A percentile compares a stretch with the other conserved stretches of the same genome.
These are phyloP conservation scores for Lomentospora prolificans DNA, from an alignment of 2,329 filamentous ascomycete species.

Conservation along the genomic window DNA sequence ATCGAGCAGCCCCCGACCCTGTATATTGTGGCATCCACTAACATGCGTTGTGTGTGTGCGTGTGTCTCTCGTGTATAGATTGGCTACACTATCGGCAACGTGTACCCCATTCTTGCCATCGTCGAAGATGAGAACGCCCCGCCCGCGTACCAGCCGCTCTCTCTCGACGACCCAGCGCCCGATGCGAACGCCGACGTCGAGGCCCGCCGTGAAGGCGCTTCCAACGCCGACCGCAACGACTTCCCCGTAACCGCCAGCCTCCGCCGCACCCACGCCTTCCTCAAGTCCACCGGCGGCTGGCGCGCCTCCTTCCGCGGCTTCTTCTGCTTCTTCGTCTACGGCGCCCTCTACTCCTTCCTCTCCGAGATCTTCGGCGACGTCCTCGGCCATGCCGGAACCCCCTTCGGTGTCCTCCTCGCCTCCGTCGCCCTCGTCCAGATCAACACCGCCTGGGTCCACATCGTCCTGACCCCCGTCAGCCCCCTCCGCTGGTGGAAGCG, in stretches of 20 bases:
- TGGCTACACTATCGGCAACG: slow-evolving; percentile 37
- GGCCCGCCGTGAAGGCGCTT: slow-evolving; percentile 18
- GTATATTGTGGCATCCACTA: too few species aligned
- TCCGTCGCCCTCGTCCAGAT: slow-evolving; percentile 56
- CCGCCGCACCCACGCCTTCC: slow-evolving; percentile 39
- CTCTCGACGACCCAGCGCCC: slow-evolving; percentile 24
- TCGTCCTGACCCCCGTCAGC: slow-evolving; percentile 65
- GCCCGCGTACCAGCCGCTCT: slow-evolving; percentile 42
- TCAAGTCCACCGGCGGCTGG: slow-evolving; percentile 55
- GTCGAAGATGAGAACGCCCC: slow-evolving; percentile 45
- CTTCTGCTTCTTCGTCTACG: slow-evolving; percentile 34
- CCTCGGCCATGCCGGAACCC: slow-evolving; percentile 40
- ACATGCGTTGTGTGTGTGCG: too few species aligned
- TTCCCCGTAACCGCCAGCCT: slow-evolving; percentile 40
- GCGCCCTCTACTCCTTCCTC: slow-evolving; percentile 29
- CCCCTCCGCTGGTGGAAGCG: slow-evolving; percentile 56
- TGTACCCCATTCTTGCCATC: slow-evolving; percentile 47
- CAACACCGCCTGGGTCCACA: slow-evolving; percentile 73
- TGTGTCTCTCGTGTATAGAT: too few species aligned
- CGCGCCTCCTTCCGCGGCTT: slow-evolving; percentile 62
- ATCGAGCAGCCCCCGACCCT: too few species aligned
- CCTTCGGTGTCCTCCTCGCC: slow-evolving; percentile 43
- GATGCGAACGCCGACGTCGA: slow-evolving; percentile 24
- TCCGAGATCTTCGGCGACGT: slow-evolving; percentile 49
- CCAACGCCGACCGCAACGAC: slow-evolving; percentile 21